phyloP scores from a whole-genome alignment of 2,329 filamentous ascomycete species.

The Trichoderma oligosporum region DNA sequence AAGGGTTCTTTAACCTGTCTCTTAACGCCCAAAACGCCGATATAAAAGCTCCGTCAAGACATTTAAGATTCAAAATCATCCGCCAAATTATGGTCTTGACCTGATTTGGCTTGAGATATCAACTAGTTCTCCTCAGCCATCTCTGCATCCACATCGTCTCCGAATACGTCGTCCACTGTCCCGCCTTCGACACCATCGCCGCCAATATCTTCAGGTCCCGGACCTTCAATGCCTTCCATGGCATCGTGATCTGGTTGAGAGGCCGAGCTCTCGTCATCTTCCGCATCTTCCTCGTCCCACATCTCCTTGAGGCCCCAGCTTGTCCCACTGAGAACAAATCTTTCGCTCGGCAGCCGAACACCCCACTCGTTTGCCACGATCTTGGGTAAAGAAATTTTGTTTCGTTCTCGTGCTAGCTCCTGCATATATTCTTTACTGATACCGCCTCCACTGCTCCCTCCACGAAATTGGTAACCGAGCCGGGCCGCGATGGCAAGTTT shows the following conservation, averaged over 20 bases:
- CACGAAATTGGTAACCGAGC: conserved; percentile 65
- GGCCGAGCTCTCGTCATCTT: conserved; percentile 39
- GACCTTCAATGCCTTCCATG: conserved; percentile 47
- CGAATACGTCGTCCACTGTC: conserved; percentile 54
- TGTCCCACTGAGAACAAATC: conserved; percentile 63
- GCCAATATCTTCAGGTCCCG: conserved; percentile 41
- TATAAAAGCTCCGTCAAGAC: background rate
- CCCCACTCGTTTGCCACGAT: conserved; percentile 65
- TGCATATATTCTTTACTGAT: conserved; percentile 71
- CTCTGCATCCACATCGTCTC: conserved; percentile 53
- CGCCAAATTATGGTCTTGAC: background rate
- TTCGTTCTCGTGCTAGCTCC: conserved; percentile 68
- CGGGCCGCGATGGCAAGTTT: conserved; percentile 68
- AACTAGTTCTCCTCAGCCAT: conserved; percentile 45
- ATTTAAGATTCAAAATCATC: background rate
- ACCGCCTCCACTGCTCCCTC: conserved; percentile 50
- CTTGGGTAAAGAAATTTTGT: conserved; percentile 61
- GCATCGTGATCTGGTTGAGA: conserved; percentile 42
- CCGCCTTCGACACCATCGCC: conserved; percentile 48
- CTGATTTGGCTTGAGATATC: too few relatives aligned
- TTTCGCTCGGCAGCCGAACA: conserved; percentile 61
- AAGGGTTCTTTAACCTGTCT: background rate
- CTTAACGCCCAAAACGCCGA: conserved; percentile 18
- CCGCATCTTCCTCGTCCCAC: conserved; percentile 50
- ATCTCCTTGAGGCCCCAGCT: conserved; percentile 61